These are phyloP conservation scores for Rosa rugosa DNA, from an alignment of 306 rosid genomes.

Conservation along the genomic window DNA sequence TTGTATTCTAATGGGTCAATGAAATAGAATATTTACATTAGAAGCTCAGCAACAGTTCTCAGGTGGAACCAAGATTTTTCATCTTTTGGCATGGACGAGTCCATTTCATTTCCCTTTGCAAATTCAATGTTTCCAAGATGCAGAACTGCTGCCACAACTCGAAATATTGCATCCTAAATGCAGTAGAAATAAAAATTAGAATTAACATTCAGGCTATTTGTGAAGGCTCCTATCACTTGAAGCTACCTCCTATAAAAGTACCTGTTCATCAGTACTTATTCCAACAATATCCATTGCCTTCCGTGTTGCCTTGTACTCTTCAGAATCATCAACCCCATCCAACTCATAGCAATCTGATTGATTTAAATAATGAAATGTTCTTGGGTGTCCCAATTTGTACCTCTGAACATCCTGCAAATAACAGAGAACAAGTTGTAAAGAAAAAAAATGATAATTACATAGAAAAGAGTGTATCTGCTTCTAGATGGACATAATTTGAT, in stretches of 20 bases:
- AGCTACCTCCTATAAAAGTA: conserved; percentile 35
- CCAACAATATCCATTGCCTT: conserved; percentile 98
- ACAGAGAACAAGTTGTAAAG: background rate
- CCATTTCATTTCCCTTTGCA: conserved; percentile 84
- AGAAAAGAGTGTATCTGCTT: background rate
- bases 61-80: conserved; percentile 88
- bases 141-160: conserved; percentile 95
- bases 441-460: background rate
- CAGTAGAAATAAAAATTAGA: conserved; percentile 17
- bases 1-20: conserved; percentile 28
- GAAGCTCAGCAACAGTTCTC: conserved; percentile 86
- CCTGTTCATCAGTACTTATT: conserved; percentile 87
- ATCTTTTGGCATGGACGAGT: conserved; percentile 88
- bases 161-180: conserved; percentile 88
- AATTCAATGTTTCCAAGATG: conserved; percentile 98
- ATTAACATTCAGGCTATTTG: conserved; percentile 22
- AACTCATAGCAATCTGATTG: conserved; percentile 80
- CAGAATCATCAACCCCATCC: conserved; percentile 82
- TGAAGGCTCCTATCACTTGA: conserved; percentile 25
- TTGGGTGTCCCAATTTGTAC: conserved; percentile 86
- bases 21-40: conserved; percentile 52
- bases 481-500: background rate
- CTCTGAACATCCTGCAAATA: conserved; percentile 65
- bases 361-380: conserved; percentile 85
- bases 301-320: conserved; percentile 79